These are phyloP conservation scores for Fusarium miscanthi DNA, from an alignment of 2,329 filamentous ascomycete species.

Conservation along the genomic window DNA sequence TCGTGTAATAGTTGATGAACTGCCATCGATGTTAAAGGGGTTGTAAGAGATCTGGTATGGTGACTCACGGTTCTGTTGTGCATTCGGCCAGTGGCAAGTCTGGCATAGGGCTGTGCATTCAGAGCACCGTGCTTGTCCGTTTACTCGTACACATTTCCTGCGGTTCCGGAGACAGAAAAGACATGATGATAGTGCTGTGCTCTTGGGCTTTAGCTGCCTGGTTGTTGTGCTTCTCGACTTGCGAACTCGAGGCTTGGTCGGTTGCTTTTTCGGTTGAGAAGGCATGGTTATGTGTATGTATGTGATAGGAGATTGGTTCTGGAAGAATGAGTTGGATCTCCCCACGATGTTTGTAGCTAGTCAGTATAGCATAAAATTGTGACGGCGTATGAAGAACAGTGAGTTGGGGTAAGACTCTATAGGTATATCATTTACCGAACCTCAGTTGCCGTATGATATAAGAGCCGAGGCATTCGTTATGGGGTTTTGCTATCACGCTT, in stretches of 20 bases:
- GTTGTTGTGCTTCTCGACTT: neutral
- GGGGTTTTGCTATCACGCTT: neutral
- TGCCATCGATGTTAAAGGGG: neutral
- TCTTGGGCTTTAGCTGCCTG: neutral
- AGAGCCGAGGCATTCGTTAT: neutral
- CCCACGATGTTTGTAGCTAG: neutral
- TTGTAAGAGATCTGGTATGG: fast-evolving
- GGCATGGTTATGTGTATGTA: neutral
- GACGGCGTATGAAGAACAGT: neutral
- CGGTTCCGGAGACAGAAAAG: neutral
- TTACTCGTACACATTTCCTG: neutral
- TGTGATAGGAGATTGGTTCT: neutral
- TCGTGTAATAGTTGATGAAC: neutral
- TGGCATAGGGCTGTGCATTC: conserved; percentile 1
- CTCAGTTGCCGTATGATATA: neutral
- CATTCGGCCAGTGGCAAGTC: neutral
- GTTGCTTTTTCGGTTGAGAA: neutral
- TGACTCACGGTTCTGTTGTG: neutral
- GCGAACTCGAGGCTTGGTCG: neutral
- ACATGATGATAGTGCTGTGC: neutral
- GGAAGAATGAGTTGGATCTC: neutral
- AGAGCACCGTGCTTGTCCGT: neutral
- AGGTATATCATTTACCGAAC: neutral
- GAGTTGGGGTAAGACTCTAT: neutral
- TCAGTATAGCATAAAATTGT: neutral